Evolutionary conservation across 306 rosid species (phyloP).

Genomic region (Sindora glabra): DNA sequence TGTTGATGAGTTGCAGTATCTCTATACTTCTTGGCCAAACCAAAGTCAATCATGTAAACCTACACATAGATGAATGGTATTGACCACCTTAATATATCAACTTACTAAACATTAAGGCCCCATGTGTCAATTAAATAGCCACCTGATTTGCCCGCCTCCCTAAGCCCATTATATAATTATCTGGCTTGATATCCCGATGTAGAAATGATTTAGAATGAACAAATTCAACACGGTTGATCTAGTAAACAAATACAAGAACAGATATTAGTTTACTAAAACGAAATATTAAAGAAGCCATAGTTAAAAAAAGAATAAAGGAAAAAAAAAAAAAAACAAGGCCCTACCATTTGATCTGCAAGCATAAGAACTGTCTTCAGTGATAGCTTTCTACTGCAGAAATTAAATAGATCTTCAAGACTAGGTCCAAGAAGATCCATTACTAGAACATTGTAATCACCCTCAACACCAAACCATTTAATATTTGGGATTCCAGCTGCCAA

Average conservation of each 20-base stretch:
- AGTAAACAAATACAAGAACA: not conserved
- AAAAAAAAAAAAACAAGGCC: not conserved
- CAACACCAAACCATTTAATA: slow-evolving; percentile 94
- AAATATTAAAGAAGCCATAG: too few relatives aligned
- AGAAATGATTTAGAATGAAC: slow-evolving; percentile 86
- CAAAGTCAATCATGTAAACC: slow-evolving; percentile 86
- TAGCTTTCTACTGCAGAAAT: slow-evolving; percentile 90
- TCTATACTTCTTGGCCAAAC: slow-evolving; percentile 93
- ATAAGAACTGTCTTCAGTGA: slow-evolving; percentile 89
- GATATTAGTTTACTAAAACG: too few relatives aligned
- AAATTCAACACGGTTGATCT: slow-evolving; percentile 94
- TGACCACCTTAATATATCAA: not conserved
- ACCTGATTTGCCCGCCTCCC: slow-evolving; percentile 99
- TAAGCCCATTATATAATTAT: slow-evolving; percentile 93
- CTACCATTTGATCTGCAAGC: slow-evolving; percentile 99
- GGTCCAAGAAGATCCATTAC: slow-evolving; percentile 98
- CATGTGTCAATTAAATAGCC: slow-evolving; percentile 1
- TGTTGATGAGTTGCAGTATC: slow-evolving; percentile 90
- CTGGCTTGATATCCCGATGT: slow-evolving; percentile 96
- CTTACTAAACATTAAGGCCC: not conserved
- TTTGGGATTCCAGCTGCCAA: slow-evolving; percentile 87
- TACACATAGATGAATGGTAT: slow-evolving; percentile 19
- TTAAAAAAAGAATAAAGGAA: not conserved
- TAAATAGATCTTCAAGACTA: slow-evolving; percentile 93
- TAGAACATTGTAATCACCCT: slow-evolving; percentile 87